Percentiles rank a stretch among this genome's conserved stretches.
Evolutionary conservation across 441 rosid species (phyloP).

Genomic region (Arabidopsis lyrata): DNA sequence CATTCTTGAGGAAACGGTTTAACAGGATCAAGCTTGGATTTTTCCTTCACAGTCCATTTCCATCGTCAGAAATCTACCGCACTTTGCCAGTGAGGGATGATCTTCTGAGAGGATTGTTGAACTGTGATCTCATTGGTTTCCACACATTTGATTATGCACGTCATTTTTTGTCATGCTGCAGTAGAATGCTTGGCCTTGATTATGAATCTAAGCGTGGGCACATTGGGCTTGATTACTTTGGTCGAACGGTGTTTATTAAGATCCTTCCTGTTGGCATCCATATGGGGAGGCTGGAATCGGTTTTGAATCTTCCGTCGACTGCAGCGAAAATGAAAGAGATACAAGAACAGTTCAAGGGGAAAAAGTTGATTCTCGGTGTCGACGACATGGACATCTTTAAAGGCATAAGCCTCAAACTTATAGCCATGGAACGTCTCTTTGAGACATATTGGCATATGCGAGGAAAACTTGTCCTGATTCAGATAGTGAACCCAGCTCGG

Average conservation of each 20-base stretch:
- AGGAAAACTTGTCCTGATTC: constrained; percentile 76
- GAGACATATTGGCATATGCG: constrained; percentile 52
- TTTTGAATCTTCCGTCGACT: constrained; percentile 64
- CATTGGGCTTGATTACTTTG: constrained; percentile 77
- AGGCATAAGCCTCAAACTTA: constrained; percentile 76
- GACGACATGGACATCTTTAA: constrained; percentile 91
- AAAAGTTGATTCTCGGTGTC: constrained; percentile 66
- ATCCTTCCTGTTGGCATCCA: constrained; percentile 79
- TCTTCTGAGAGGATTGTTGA: constrained; percentile 66
- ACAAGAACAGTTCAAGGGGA: constrained; percentile 60
- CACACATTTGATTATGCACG: constrained; percentile 88
- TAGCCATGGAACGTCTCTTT: constrained; percentile 75
- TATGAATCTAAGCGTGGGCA: constrained; percentile 81
- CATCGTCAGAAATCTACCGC: constrained; percentile 80
- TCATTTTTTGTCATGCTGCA: constrained; percentile 79
- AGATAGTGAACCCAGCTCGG: constrained; percentile 86
- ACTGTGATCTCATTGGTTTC: constrained; percentile 79
- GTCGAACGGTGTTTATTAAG: constrained; percentile 73
- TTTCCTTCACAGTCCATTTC: constrained; percentile 87
- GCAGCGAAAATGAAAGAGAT: constrained; percentile 64
- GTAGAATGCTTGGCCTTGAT: constrained; percentile 77
- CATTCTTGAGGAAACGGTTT: constrained; percentile 75
- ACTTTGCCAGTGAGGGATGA: constrained; percentile 77
- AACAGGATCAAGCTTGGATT: constrained; percentile 73
- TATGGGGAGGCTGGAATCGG: constrained; percentile 68